A percentile compares a stretch with the other conserved stretches of the same genome.
Conservation (phyloP, 164 flowering plant genomes). For the Chimonanthus salicifolius region DNA sequence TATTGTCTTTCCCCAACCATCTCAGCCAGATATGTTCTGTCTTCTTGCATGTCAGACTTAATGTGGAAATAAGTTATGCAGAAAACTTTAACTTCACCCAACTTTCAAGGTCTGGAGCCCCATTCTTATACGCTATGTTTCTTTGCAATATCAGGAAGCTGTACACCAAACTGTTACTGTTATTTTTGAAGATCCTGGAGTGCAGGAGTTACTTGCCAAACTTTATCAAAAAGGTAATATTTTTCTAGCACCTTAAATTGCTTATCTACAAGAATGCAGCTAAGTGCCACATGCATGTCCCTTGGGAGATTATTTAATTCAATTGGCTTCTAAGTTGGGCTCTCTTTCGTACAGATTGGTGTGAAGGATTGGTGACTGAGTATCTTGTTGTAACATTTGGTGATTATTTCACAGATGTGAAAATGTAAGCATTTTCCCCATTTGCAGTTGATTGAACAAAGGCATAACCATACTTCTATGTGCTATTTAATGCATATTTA, state of each 20-base stretch:
- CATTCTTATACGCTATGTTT: neutral
- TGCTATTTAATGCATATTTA: neutral
- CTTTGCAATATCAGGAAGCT: conserved; percentile 62
- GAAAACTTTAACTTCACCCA: neutral
- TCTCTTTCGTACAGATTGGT: conserved; percentile 63
- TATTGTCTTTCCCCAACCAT: too few relatives aligned
- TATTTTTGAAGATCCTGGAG: conserved; percentile 98
- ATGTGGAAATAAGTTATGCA: neutral
- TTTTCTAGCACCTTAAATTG: neutral
- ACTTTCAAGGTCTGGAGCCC: neutral
- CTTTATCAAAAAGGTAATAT: conserved; percentile 81
- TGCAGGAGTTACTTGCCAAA: conserved; percentile 83
- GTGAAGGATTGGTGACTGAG: conserved; percentile 90
- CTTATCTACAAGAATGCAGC: neutral
- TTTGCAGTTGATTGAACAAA: neutral
- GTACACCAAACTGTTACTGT: conserved; percentile 85
- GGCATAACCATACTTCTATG: neutral
- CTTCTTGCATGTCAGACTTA: neutral
- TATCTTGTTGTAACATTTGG: conserved; percentile 91
- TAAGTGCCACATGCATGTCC: neutral
- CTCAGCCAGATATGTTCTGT: too few relatives aligned
- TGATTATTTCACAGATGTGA: conserved; percentile 88
- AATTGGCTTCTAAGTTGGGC: neutral
- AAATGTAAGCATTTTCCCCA: conserved; percentile 57
- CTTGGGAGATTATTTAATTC: neutral